Percentiles rank a stretch among this genome's conserved stretches.
These are phyloP conservation scores for Cercophora samala DNA, from an alignment of 495 filamentous ascomycete species.

Conservation along the genomic window DNA sequence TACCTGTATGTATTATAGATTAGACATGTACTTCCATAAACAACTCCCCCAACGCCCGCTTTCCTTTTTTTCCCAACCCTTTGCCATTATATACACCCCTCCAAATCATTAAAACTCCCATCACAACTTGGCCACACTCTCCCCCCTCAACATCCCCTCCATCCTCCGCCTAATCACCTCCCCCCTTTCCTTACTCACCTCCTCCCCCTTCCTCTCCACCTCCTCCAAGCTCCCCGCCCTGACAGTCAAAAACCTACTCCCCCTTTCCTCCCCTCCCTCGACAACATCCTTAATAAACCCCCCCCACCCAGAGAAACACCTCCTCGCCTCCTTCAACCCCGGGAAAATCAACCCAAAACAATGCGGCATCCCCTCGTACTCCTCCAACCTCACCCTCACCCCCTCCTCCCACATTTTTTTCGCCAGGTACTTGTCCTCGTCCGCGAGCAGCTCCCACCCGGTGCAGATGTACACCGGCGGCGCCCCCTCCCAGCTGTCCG, in stretches of 20 bases:
- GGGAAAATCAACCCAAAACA: slow-evolving; percentile 68
- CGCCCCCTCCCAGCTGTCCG: slow-evolving; percentile 60
- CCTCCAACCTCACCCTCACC: slow-evolving; percentile 63
- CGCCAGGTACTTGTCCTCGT: slow-evolving; percentile 66
- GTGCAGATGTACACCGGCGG: slow-evolving; percentile 70
- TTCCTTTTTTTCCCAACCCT: not conserved
- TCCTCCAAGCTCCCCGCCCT: slow-evolving; percentile 55
- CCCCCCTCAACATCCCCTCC: slow-evolving; percentile 45
- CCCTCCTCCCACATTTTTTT: slow-evolving; percentile 56
- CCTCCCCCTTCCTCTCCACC: slow-evolving; percentile 48
- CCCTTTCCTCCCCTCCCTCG: slow-evolving; percentile 29
- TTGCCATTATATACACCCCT: not conserved
- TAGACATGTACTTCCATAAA: not conserved
- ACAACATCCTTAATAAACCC: slow-evolving; percentile 54
- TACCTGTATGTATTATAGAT: too few species aligned
- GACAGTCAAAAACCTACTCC: slow-evolving; percentile 51
- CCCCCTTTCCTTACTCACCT: slow-evolving; percentile 50
- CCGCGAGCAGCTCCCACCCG: slow-evolving; percentile 77
- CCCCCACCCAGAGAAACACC: slow-evolving; percentile 56
- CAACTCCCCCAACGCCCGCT: not conserved
- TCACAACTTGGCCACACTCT: slow-evolving; percentile 47
- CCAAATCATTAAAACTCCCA: too few species aligned
- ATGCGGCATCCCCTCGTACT: slow-evolving; percentile 89
- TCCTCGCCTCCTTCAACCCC: slow-evolving; percentile 42
- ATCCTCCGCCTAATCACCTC: slow-evolving; percentile 49